Base-by-base conservation (phyloP, 164 flowering plant species). In the Vitis cinerea region DNA sequence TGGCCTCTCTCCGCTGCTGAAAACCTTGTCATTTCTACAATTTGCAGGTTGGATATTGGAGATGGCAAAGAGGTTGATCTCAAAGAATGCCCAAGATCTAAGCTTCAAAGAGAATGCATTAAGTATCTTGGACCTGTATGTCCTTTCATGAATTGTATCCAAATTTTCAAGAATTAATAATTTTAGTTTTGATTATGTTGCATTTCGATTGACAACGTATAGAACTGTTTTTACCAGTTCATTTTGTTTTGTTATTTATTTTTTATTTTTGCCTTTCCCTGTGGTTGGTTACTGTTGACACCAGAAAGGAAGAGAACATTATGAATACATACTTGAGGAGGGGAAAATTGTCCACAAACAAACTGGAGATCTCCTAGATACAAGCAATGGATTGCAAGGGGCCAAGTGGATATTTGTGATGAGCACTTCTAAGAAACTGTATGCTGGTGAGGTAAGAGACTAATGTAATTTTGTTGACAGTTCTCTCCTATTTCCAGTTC, bases 71-170 rank as follows among this genome's bases (percentile, higher is more conserved):
- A 90, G 48, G 71, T 90, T 60, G 92, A 95, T 78, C 90, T 95
- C 13, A 61, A 83, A 72, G 88, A 83, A 14, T 92, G 91, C 73
- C 87, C 92, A 23, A 84, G 96, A 73, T 79, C 94, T 65, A 83
- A 80, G 79, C 97, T 95, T 68, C 85, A 86, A 16, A 70, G 87
- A 60, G 93, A 95, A 59, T 88, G 90, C 83, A 87, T 95, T 62
- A 91, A 80, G 72, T 95, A 95, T 82, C 92, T 95, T 66, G 96
- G 99, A 74, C 98, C 99, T 30, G 98, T 94, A 86, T 50, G 91
- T 80, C 50, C 51, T 65, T 59, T 44, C 27, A 56, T 61, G 14
- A 52, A 11, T 10, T 8, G 27, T 47, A 29, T 49, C 17, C 47
- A 52, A 31, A 37, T 11, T 77, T 10, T 50, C 23, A 8, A 52